phyloP scores from a whole-genome alignment of 2,329 filamentous ascomycete species.

The Gnomoniopsis sp. region DNA sequence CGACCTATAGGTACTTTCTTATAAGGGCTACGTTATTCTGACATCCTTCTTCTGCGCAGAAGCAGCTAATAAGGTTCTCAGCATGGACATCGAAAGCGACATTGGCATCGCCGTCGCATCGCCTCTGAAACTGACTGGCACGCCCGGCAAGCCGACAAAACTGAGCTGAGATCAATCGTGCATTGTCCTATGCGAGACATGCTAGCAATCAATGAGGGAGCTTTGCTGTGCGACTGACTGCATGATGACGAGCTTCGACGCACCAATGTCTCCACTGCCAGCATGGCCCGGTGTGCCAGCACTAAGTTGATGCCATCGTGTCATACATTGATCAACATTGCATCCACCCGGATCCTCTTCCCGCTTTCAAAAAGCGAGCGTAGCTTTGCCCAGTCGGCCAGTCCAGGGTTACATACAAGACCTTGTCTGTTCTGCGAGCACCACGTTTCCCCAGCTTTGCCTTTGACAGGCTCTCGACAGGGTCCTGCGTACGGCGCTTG shows the following conservation, averaged over 20 bases:
- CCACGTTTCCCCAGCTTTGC: slow-evolving; percentile 10
- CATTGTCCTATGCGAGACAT: too few relatives aligned
- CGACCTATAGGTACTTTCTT: background rate
- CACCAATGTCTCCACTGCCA: background rate
- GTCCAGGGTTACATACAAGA: background rate
- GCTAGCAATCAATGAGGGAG: background rate
- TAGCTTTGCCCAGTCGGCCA: background rate
- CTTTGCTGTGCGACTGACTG: background rate
- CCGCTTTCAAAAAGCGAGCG: background rate
- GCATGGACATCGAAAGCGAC: too few relatives aligned
- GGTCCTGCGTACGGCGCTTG: background rate
- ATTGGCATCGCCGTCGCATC: too few relatives aligned
- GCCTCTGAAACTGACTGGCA: too few relatives aligned
- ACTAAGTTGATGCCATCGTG: background rate
- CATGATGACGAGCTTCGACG: slow-evolving; percentile 5
- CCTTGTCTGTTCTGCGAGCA: background rate
- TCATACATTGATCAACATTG: background rate
- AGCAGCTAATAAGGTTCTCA: too few relatives aligned
- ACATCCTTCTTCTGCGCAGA: background rate
- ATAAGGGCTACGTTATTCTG: background rate
- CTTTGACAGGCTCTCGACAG: slow-evolving; percentile 10
- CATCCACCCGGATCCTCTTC: background rate
- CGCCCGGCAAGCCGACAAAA: too few relatives aligned
- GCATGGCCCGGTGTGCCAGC: background rate
- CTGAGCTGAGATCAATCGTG: too few relatives aligned